Evolutionary conservation across 192 early-diverging fungal species (phyloP), one percentile per base, ranked within the genome.

Genomic region (Coemansia sp.): DNA sequence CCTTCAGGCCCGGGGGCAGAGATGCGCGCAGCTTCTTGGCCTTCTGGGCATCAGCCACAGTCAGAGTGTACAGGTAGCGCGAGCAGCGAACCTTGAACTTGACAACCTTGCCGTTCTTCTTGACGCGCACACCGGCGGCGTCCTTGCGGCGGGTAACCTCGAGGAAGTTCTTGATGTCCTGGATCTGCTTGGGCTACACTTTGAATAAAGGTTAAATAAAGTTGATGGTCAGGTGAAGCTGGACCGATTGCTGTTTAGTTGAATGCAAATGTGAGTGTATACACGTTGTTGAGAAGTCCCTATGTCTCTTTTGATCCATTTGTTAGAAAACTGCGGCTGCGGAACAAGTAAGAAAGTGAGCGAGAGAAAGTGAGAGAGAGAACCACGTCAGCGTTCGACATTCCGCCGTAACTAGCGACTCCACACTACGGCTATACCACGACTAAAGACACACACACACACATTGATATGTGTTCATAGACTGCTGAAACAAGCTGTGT

Each of bases 61-160:
- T 87, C 62, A 98, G 87, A 52, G 96, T 98, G 90, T 98, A 98
- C 72, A 98, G 86, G 88, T 93, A 97, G 69, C 86, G 86, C 59
- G 95, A 93, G 89, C 96, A 95, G 80, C 96, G 87, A 64, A 98
- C 89, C 93, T 98, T 98, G 89, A 98, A 97, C 87, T 98, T 98
- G 87, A 83, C 81, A 66, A 91, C 69, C 62, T 82, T 83, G 69
- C 82, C 87, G 85, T 87, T 94, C 89, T 95, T 94, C 92, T 97
- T 97, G 80, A 98, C 90, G 79, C 89, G 89, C 59, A 93, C 88
- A 88, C 88, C 85, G 67, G 87, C 84, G 74, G 93, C 96, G 72
- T 95, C 94, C 88, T 95, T 97, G 84, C 94, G 91, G 73, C 89
- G 84, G 63, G 96, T 90, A 68, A 91, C 91, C 72, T 90, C 84